Percentiles rank a stretch among this genome's conserved stretches.
These are phyloP conservation scores for Aspergillus tanneri DNA, from an alignment of 2,329 filamentous ascomycete species.

Conservation along the genomic window DNA sequence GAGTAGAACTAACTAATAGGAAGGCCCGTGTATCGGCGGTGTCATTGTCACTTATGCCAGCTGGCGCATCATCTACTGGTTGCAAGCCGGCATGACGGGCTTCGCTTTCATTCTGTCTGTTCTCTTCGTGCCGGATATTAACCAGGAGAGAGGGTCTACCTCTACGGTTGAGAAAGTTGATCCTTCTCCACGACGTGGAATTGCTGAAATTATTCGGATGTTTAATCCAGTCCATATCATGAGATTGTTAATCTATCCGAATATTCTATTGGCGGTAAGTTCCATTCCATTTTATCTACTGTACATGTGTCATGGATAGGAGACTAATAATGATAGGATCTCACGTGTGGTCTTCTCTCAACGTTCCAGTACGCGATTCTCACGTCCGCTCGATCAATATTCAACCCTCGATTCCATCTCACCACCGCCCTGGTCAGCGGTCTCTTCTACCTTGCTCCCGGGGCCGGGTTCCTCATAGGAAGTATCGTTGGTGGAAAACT, in stretches of 20 bases:
- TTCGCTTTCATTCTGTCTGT: slow-evolving; percentile 59
- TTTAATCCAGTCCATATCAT: slow-evolving; percentile 65
- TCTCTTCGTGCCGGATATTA: slow-evolving; percentile 68
- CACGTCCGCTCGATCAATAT: slow-evolving; percentile 68
- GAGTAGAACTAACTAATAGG: neutral
- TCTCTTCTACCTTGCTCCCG: slow-evolving; percentile 73
- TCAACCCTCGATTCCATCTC: slow-evolving; percentile 71
- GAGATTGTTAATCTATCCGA: slow-evolving; percentile 64
- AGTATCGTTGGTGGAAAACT: slow-evolving; percentile 68
- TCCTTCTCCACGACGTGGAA: slow-evolving; percentile 44
- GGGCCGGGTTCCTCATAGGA: slow-evolving; percentile 66
- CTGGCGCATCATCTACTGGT: slow-evolving; percentile 77
- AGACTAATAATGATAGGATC: slow-evolving; percentile 23
- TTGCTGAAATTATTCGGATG: slow-evolving; percentile 26
- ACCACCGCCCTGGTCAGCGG: slow-evolving; percentile 65
- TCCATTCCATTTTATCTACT: slow-evolving; percentile 38
- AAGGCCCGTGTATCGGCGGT: slow-evolving; percentile 63
- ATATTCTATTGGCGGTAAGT: slow-evolving; percentile 59
- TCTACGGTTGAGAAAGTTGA: no score
- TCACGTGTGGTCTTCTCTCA: slow-evolving; percentile 52
- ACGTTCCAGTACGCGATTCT: slow-evolving; percentile 72
- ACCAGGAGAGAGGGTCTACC: slow-evolving; percentile 53
- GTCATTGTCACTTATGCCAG: slow-evolving; percentile 72
- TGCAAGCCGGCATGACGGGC: slow-evolving; percentile 68
- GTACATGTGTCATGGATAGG: slow-evolving; percentile 20